These are phyloP conservation scores for Stylonectria norvegica DNA, from an alignment of 2,329 filamentous ascomycete genomes.

Conservation along the genomic window DNA sequence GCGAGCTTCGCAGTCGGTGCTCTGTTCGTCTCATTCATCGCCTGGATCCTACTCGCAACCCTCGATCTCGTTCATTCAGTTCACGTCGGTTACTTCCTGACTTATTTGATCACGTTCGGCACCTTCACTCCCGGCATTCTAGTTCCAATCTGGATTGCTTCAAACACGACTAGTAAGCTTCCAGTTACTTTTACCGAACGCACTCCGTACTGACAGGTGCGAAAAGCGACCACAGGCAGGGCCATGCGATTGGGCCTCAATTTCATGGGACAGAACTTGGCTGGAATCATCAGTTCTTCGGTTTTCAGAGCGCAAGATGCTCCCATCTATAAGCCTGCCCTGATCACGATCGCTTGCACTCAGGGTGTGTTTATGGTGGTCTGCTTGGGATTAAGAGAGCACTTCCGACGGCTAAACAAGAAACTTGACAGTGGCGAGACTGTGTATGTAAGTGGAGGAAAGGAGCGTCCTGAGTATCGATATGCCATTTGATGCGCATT, in stretches of 20 bases:
- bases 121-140: constrained; percentile 18
- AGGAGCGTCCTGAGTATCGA: constrained; percentile 3
- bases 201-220: no score
- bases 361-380: neutral
- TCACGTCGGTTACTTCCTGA: constrained; percentile 22
- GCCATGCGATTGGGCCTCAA: constrained; percentile 9
- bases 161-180: constrained; percentile 11
- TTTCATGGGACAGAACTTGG: constrained; percentile 11
- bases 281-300: constrained; percentile 8
- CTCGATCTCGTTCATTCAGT: constrained; percentile 17
- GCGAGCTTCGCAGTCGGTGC: neutral
- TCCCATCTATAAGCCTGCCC: constrained; percentile 7
- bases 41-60: constrained; percentile 19
- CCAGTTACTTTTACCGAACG: no score
- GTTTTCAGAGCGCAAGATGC: constrained; percentile 9
- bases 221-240: constrained; percentile 9
- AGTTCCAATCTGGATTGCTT: constrained; percentile 9
- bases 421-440: constrained; percentile 7
- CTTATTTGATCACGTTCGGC: constrained; percentile 21
- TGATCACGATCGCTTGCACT: neutral
- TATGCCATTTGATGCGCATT: constrained; percentile 6
- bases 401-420: constrained; percentile 4
- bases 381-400: neutral
- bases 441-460: constrained; percentile 3
- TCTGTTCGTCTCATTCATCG: constrained; percentile 9